A percentile compares a stretch with the other conserved stretches of the same genome.
Conservation (phyloP, 345 rosid species). For the Geranium rotundifolium region DNA sequence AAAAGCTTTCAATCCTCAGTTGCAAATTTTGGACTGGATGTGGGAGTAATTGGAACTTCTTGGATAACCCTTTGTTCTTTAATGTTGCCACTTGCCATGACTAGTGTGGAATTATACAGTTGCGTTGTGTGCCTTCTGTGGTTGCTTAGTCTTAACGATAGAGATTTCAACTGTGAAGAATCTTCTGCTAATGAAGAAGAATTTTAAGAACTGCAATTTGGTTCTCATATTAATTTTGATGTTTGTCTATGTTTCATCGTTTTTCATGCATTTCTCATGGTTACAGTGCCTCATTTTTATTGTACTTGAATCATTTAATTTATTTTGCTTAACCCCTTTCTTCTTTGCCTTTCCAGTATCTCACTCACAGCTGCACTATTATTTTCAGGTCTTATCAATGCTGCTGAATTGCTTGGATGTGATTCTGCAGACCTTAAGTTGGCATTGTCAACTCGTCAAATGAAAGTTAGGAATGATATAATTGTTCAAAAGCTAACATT, state of each 20-base stretch:
- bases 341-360: background rate
- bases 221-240: too few species aligned
- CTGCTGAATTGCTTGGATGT: constrained; percentile 81
- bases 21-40: too few species aligned
- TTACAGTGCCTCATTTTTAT: background rate
- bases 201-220: too few species aligned
- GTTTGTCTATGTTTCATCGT: too few species aligned
- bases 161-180: too few species aligned
- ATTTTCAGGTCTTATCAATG: constrained; percentile 57
- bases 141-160: background rate
- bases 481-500: constrained; percentile 77
- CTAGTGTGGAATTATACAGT: too few species aligned
- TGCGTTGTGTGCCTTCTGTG: background rate
- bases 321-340: background rate
- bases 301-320: background rate
- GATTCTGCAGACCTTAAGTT: constrained; percentile 46
- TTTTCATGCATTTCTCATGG: background rate
- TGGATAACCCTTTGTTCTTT: too few species aligned
- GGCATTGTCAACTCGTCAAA: constrained; percentile 78
- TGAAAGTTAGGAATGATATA: constrained; percentile 89
- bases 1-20: too few species aligned
- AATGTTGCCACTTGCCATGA: too few species aligned
- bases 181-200: too few species aligned
- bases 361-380: background rate
- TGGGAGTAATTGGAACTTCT: too few species aligned